A percentile compares a stretch with the other conserved stretches of the same genome.
Conservation (phyloP, 164 flowering plant species). For the Macadamia integrifolia region DNA sequence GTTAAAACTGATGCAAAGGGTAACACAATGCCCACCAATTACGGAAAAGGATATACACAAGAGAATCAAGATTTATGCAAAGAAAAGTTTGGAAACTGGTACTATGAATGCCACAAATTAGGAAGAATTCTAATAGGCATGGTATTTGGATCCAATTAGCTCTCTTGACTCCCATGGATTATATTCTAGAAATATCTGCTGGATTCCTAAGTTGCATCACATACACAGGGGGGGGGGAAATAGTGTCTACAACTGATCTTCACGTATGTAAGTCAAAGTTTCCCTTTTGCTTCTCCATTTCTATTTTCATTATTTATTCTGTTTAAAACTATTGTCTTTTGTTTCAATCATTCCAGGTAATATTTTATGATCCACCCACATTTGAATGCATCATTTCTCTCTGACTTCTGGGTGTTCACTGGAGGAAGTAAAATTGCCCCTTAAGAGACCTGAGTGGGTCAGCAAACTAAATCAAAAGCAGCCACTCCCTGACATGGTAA, state of each 20-base stretch:
- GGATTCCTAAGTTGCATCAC: constrained; percentile 71
- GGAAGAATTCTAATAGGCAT: constrained; percentile 21
- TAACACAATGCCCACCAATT: constrained; percentile 3
- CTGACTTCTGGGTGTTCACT: constrained; percentile 26
- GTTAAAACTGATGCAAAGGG: constrained; percentile 18
- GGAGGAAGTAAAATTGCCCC: constrained; percentile 23
- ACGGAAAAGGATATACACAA: constrained; percentile 2
- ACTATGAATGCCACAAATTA: constrained; percentile 36
- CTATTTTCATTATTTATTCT: not conserved
- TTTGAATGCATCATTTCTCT: constrained; percentile 76
- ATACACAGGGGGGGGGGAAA: constrained; percentile 47
- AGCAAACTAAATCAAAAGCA: constrained; percentile 47
- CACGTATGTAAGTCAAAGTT: constrained; percentile 85
- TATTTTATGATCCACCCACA: constrained; percentile 66
- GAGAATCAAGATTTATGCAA: constrained; percentile 7
- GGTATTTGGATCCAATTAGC: constrained; percentile 51
- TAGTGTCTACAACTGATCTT: constrained; percentile 45
- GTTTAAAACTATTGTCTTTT: constrained; percentile 4
- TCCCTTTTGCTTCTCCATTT: constrained; percentile 10
- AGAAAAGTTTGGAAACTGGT: constrained; percentile 14
- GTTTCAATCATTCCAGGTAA: constrained; percentile 42
- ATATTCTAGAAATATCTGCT: constrained; percentile 15
- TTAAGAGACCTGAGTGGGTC: constrained; percentile 78
- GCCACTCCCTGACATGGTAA: constrained; percentile 64
- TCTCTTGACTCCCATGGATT: constrained; percentile 19